A percentile compares a stretch with the other conserved stretches of the same genome.
These are phyloP conservation scores for Geotrichum ghanense DNA, from an alignment of 805 yeast genomes.

Conservation along the genomic window DNA sequence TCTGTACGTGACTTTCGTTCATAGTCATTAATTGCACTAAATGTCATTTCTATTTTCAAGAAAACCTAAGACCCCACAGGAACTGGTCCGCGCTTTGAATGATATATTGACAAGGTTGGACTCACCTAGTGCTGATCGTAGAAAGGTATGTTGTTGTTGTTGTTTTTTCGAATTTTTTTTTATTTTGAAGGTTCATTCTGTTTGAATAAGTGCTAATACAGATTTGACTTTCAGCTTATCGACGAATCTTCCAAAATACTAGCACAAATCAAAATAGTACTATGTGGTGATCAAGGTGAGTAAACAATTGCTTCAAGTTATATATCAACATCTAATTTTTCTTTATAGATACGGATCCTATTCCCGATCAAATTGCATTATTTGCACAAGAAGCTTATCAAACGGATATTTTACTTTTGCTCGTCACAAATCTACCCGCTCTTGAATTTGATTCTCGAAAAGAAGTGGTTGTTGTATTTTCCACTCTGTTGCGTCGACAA, in stretches of 20 bases:
- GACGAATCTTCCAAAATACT: constrained; percentile 66
- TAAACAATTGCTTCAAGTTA: constrained; percentile 31
- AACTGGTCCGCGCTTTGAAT: constrained; percentile 60
- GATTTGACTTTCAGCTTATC: constrained; percentile 43
- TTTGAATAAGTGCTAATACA: constrained; percentile 22
- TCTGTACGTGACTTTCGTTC: too few species aligned
- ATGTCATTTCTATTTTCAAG: constrained; percentile 91
- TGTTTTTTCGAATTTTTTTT: constrained; percentile 11
- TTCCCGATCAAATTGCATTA: constrained; percentile 63
- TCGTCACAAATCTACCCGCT: constrained; percentile 47
- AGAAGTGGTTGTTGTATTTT: constrained; percentile 63
- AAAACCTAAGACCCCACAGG: constrained; percentile 82
- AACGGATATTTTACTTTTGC: constrained; percentile 52
- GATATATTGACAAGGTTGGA: constrained; percentile 54
- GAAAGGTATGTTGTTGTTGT: constrained; percentile 23
- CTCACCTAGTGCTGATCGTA: constrained; percentile 25
- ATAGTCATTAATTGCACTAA: too few species aligned
- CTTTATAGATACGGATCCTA: constrained; percentile 26
- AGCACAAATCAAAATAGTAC: constrained; percentile 48
- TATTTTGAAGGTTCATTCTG: constrained; percentile 8
- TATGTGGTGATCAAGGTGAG: constrained; percentile 58
- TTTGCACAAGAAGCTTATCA: constrained; percentile 72
- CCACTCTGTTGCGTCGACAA: constrained; percentile 66
- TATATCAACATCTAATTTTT: neutral
- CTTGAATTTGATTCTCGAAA: constrained; percentile 87